Conservation (phyloP, 2,329 filamentous ascomycete species). For the Colletotrichum filicis region DNA sequence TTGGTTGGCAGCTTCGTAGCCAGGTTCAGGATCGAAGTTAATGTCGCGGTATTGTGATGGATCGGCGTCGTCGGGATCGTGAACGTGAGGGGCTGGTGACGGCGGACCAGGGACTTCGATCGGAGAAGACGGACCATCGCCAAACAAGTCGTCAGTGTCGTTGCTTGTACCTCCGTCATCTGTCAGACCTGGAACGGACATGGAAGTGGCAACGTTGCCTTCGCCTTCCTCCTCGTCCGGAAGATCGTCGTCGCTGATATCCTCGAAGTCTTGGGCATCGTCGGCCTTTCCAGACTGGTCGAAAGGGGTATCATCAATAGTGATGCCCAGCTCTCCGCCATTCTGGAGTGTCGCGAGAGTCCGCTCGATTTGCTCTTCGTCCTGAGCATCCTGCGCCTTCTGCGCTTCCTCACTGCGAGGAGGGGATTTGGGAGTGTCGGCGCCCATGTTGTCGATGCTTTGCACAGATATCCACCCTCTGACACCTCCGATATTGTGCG, state of each 20-base stretch:
- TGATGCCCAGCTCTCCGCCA: constrained; percentile 49
- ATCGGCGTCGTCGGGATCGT: constrained; percentile 50
- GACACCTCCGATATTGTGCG: constrained; percentile 31
- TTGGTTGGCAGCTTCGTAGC: constrained; percentile 63
- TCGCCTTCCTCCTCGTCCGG: constrained; percentile 80
- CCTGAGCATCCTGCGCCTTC: constrained; percentile 57
- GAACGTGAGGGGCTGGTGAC: constrained; percentile 57
- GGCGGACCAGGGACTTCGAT: constrained; percentile 54
- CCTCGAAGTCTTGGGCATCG: constrained; percentile 90
- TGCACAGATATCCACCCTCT: constrained; percentile 26
- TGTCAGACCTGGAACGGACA: constrained; percentile 64
- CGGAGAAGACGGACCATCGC: constrained; percentile 65
- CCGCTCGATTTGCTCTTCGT: constrained; percentile 59
- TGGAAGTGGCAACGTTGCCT: constrained; percentile 51
- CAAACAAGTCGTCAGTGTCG: constrained; percentile 76
- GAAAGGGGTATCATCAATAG: constrained; percentile 60
- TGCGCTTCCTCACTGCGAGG: constrained; percentile 51
- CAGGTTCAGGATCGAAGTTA: constrained; percentile 58
- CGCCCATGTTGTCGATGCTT: constrained; percentile 33
- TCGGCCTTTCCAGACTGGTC: constrained; percentile 85
- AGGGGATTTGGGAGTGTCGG: constrained; percentile 35
- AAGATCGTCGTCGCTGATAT: constrained; percentile 92
- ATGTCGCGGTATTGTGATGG: constrained; percentile 53
- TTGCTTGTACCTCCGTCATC: constrained; percentile 71
- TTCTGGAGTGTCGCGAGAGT: constrained; percentile 56